phyloP scores from a whole-genome alignment of 306 rosid genomes.

The Rubus parviflorus region DNA sequence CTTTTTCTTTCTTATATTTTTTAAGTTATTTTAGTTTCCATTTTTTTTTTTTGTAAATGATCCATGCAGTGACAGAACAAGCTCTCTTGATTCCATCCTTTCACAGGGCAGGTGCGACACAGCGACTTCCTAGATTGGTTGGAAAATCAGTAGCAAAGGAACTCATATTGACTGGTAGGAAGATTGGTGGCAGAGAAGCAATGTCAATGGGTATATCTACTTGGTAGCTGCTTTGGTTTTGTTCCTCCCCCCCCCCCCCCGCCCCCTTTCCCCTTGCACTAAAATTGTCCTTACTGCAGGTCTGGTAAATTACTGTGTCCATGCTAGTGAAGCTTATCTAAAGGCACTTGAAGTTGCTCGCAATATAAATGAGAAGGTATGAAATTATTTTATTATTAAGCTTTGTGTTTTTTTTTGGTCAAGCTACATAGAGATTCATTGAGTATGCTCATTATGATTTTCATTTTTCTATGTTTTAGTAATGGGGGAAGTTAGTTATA shows the following conservation, averaged over 20 bases:
- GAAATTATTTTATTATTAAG: neutral
- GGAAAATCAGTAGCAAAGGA: slow-evolving; percentile 85
- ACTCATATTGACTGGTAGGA: slow-evolving; percentile 77
- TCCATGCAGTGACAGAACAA: slow-evolving; percentile 12
- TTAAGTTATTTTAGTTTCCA: neutral
- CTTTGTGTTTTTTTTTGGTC: neutral
- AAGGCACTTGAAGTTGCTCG: slow-evolving; percentile 83
- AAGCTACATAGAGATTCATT: neutral
- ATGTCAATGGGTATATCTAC: slow-evolving; percentile 63
- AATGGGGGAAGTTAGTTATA: neutral
- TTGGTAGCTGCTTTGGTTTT: neutral
- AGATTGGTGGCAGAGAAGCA: slow-evolving; percentile 68
- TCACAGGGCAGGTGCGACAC: slow-evolving; percentile 95
- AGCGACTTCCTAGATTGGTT: slow-evolving; percentile 81
- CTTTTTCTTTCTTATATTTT: neutral
- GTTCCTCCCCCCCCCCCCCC: neutral
- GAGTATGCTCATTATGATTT: neutral
- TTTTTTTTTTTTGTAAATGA: neutral
- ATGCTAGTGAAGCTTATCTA: slow-evolving; percentile 68
- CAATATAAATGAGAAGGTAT: slow-evolving; percentile 76
- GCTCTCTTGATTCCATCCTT: slow-evolving; percentile 31
- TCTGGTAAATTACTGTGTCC: slow-evolving; percentile 81
- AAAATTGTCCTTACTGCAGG: slow-evolving; percentile 45
- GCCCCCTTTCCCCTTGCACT: too few species aligned
- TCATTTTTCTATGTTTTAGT: neutral